Evolutionary conservation across 805 yeast genomes (phyloP).

Genomic region (Kodamaea sagamina): DNA sequence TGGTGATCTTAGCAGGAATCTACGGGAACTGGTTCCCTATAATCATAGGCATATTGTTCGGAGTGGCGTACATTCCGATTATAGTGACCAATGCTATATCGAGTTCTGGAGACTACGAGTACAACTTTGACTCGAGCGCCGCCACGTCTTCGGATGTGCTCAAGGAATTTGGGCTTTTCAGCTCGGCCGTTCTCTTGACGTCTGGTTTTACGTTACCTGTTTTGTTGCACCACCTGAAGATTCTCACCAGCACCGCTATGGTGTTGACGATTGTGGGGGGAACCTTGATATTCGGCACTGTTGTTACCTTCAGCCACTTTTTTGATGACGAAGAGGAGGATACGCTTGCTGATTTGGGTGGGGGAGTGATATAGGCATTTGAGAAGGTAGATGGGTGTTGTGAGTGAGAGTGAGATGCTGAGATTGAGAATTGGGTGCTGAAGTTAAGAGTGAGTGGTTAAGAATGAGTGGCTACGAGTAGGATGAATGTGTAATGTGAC

Average conservation of each 20-base stretch:
- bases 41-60: constrained; percentile 53
- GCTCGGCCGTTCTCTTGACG: constrained; percentile 73
- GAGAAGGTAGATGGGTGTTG: neutral
- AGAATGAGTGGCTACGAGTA: too few relatives aligned
- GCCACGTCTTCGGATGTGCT: constrained; percentile 37
- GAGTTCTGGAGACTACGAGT: constrained; percentile 42
- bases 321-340: constrained; percentile 52
- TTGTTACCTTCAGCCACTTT: constrained; percentile 77
- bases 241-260: constrained; percentile 71
- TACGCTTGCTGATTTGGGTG: constrained; percentile 21
- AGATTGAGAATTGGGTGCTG: too few relatives aligned
- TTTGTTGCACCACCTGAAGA: constrained; percentile 70
- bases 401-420: neutral
- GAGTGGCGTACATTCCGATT: constrained; percentile 42
- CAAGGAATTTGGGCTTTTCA: constrained; percentile 78
- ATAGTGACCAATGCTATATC: constrained; percentile 34
- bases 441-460: too few relatives aligned
- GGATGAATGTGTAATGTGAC: too few relatives aligned
- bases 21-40: constrained; percentile 92
- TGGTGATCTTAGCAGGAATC: constrained; percentile 83
- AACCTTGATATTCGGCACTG: constrained; percentile 75
- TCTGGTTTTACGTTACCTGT: constrained; percentile 76
- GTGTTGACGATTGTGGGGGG: constrained; percentile 84
- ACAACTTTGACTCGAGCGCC: constrained; percentile 41
- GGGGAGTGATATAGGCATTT: constrained; percentile 29